Percentiles rank a stretch among this genome's conserved stretches.
phyloP scores from a whole-genome alignment of 2,329 filamentous ascomycete genomes.

The Alternaria ventricosa region DNA sequence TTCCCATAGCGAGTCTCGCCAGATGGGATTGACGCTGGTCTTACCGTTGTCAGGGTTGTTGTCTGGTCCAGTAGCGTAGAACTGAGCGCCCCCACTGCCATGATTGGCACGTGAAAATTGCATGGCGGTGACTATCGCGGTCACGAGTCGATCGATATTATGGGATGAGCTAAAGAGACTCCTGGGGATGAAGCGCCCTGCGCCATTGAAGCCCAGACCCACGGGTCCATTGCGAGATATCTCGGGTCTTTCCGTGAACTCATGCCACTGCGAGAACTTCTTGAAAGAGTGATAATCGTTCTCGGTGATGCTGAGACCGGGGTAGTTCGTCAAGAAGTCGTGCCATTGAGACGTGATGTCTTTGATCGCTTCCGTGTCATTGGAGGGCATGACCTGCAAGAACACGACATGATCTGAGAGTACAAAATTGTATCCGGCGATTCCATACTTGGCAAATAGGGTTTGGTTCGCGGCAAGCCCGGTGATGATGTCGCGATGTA shows the following conservation, averaged over 20 bases:
- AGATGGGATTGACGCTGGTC: slow-evolving; percentile 42
- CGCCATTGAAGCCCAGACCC: slow-evolving; percentile 42
- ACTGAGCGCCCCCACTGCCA: slow-evolving; percentile 39
- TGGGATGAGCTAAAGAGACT: slow-evolving; percentile 30
- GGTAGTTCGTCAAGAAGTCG: slow-evolving; percentile 40
- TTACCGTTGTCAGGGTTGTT: slow-evolving; percentile 41
- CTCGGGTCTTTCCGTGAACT: slow-evolving; percentile 36
- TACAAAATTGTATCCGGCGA: slow-evolving; percentile 48
- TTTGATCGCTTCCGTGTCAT: slow-evolving; percentile 33
- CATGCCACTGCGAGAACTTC: slow-evolving; percentile 41
- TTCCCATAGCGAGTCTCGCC: slow-evolving; percentile 44
- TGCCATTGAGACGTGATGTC: slow-evolving; percentile 38
- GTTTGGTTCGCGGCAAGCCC: slow-evolving; percentile 42
- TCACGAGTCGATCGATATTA: slow-evolving; percentile 32
- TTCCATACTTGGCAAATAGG: slow-evolving; percentile 34
- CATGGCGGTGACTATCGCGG: slow-evolving; percentile 42
- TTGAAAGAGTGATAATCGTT: slow-evolving; percentile 42
- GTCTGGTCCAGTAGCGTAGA: slow-evolving; percentile 45
- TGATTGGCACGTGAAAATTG: slow-evolving; percentile 37
- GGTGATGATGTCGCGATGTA: slow-evolving; percentile 40
- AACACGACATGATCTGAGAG: slow-evolving; percentile 40
- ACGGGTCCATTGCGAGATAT: slow-evolving; percentile 44
- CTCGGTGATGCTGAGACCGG: slow-evolving; percentile 39
- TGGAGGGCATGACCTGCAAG: slow-evolving; percentile 39
- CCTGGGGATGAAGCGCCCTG: slow-evolving; percentile 43